Conservation (phyloP, 1,284 basidiomycete genomes). For the Fomes fomentarius region DNA sequence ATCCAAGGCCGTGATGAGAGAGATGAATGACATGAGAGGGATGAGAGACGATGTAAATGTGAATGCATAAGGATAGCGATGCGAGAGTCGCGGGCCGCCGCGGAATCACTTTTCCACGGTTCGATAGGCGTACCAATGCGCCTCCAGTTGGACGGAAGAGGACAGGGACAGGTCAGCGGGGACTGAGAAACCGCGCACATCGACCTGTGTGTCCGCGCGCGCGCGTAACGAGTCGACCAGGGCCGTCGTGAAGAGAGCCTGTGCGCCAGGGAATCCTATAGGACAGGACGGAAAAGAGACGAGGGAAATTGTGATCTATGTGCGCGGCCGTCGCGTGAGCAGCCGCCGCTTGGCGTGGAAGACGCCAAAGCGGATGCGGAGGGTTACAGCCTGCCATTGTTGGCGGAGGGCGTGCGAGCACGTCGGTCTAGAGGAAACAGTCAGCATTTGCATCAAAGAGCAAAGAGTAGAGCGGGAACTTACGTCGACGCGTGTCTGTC, state of each 20-base stretch:
- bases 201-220: constrained; percentile 22
- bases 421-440: constrained; percentile 45
- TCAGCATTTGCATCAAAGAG: constrained; percentile 5
- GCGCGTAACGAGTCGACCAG: constrained; percentile 23
- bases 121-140: constrained; percentile 19
- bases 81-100: constrained; percentile 12
- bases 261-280: constrained; percentile 16
- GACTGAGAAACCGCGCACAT: constrained; percentile 14
- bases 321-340: constrained; percentile 16
- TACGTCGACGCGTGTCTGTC: constrained; percentile 40
- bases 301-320: constrained; percentile 15
- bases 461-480: neutral
- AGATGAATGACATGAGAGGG: constrained; percentile 3
- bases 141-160: constrained; percentile 1
- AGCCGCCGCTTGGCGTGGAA: constrained; percentile 56
- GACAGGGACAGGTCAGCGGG: constrained; percentile 4
- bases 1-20: constrained; percentile 10
- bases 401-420: constrained; percentile 54
- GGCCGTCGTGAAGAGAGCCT: constrained; percentile 15
- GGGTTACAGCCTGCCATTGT: constrained; percentile 60
- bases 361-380: constrained; percentile 57
- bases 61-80: constrained; percentile 28
- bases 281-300: neutral
- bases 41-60: constrained; percentile 10
- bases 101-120: constrained; percentile 17